These are phyloP conservation scores for Vitis hybrid DNA, from an alignment of 177 flowering plant species.

Conservation along the genomic window DNA sequence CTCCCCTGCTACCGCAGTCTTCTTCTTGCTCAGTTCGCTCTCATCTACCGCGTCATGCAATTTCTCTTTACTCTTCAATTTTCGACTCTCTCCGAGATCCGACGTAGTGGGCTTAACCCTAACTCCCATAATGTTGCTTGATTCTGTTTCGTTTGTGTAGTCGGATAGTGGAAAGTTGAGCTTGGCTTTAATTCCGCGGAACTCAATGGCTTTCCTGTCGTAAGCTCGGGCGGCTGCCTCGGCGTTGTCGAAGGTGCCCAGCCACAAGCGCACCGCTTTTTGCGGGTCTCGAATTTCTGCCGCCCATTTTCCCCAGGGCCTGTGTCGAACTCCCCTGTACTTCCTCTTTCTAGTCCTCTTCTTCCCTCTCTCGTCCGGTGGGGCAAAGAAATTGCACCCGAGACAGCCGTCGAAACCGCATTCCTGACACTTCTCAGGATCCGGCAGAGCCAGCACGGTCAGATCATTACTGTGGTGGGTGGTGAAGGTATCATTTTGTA, in stretches of 20 bases:
- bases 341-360: slow-evolving; percentile 25
- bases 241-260: slow-evolving; percentile 41
- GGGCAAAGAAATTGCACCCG: slow-evolving; percentile 23
- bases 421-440: slow-evolving; percentile 10
- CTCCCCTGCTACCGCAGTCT: no score
- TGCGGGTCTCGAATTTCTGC: slow-evolving; percentile 44
- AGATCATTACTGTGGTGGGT: not conserved
- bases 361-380: slow-evolving; percentile 2
- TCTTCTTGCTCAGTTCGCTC: not conserved
- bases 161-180: slow-evolving; percentile 42
- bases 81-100: not conserved
- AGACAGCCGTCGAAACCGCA: slow-evolving; percentile 24
- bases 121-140: no score
- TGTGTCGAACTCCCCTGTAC: slow-evolving; percentile 44
- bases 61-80: not conserved
- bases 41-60: not conserved
- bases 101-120: no score
- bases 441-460: slow-evolving; percentile 5
- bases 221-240: slow-evolving; percentile 48
- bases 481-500: not conserved
- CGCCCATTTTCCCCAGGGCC: slow-evolving; percentile 53
- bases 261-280: slow-evolving; percentile 36
- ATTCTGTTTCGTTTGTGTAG: not conserved
- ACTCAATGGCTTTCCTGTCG: slow-evolving; percentile 46
- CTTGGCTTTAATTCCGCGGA: slow-evolving; percentile 47